phyloP scores from a whole-genome alignment of 179 eudicot species.

The Amaranthus tricolor region DNA sequence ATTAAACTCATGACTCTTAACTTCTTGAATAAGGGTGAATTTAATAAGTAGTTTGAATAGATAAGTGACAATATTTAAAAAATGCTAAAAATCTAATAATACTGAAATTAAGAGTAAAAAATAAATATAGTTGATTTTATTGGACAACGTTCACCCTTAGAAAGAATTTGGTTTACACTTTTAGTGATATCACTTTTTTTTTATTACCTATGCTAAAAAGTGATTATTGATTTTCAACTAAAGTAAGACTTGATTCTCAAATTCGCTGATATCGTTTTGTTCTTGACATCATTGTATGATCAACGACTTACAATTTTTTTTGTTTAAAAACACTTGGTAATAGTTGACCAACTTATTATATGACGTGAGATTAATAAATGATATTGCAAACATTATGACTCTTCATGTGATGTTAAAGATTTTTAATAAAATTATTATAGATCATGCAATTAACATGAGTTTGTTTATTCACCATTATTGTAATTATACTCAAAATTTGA shows the following conservation, averaged over 20 bases:
- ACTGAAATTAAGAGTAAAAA: too few relatives aligned
- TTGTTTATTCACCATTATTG: too few relatives aligned
- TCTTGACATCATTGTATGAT: slow-evolving; percentile 16
- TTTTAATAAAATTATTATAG: background rate
- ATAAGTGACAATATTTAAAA: too few relatives aligned
- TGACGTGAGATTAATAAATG: background rate
- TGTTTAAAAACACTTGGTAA: background rate
- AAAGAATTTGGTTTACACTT: too few relatives aligned
- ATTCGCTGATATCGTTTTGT: background rate
- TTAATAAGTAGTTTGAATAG: too few relatives aligned
- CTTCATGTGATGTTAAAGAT: slow-evolving; percentile 15
- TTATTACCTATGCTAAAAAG: background rate
- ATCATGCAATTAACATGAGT: background rate
- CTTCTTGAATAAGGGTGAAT: too few relatives aligned
- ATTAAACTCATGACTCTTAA: too few relatives aligned
- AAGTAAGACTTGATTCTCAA: background rate
- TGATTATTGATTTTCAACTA: background rate
- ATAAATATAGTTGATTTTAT: too few relatives aligned
- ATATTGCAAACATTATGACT: slow-evolving; percentile 1
- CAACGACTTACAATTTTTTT: slow-evolving; percentile 7
- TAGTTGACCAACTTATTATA: background rate
- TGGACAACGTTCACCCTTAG: too few relatives aligned
- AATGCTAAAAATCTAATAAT: too few relatives aligned
- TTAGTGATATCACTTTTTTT: background rate
- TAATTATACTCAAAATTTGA: background rate